These are phyloP conservation scores for Cryptococcus sp. DNA, from an alignment of 1,284 basidiomycete genomes.

Conservation along the genomic window DNA sequence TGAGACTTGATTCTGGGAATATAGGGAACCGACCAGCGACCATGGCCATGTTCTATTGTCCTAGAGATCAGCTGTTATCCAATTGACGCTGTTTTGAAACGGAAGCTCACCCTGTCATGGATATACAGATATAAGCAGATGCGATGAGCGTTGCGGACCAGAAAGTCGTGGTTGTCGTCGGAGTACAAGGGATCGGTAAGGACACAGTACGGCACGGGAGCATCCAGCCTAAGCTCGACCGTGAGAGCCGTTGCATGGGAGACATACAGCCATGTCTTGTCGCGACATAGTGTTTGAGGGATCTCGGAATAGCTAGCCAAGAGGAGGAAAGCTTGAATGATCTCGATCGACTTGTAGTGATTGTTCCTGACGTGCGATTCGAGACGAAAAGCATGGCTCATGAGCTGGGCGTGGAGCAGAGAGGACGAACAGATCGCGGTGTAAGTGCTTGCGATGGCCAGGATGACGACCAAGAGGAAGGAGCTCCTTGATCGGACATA, in stretches of 20 bases:
- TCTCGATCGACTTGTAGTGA: conserved; percentile 28
- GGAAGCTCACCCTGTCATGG: conserved; percentile 20
- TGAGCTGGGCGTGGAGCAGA: conserved; percentile 16
- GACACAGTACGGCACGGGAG: conserved; percentile 22
- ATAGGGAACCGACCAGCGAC: conserved; percentile 24
- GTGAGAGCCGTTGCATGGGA: conserved; percentile 24
- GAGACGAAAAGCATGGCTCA: conserved; percentile 12
- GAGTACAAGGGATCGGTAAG: conserved; percentile 18
- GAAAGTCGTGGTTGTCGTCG: conserved; percentile 11
- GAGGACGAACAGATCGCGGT: conserved; percentile 14
- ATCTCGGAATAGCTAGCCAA: conserved; percentile 24
- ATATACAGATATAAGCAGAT: conserved; percentile 21
- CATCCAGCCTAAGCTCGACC: conserved; percentile 20
- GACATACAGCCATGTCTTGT: conserved; percentile 25
- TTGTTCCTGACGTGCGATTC: conserved; percentile 20
- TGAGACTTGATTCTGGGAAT: conserved; percentile 16
- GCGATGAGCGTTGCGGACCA: conserved; percentile 24
- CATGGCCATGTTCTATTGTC: conserved; percentile 31
- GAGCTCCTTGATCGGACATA: conserved; percentile 20
- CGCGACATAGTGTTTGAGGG: conserved; percentile 13
- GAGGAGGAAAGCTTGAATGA: conserved; percentile 20
- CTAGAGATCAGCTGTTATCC: neutral
- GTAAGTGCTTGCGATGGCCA: conserved; percentile 19
- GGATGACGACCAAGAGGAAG: conserved; percentile 23
- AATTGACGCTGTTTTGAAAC: neutral